Conservation (phyloP, 352 stramenopile species). For the Pythium chondricola region DNA sequence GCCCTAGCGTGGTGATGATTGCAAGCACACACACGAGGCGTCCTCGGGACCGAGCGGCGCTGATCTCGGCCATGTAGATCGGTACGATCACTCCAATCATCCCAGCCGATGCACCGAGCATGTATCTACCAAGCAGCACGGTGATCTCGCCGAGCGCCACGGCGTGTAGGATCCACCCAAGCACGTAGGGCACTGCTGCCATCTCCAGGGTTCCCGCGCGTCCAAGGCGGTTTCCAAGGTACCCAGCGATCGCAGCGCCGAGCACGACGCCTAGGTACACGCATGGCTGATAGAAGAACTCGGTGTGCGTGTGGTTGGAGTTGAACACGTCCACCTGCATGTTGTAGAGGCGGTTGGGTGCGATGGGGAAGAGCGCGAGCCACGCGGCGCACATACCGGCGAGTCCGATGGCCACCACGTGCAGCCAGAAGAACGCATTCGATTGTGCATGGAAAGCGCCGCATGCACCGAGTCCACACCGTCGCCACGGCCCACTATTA, state of each 20-base stretch:
- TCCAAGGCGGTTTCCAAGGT: conserved; percentile 55
- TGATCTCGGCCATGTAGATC: conserved; percentile 70
- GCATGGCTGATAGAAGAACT: conserved; percentile 67
- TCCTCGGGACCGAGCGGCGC: conserved; percentile 46
- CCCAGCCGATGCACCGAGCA: conserved; percentile 44
- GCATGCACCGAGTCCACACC: neutral
- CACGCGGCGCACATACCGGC: conserved; percentile 43
- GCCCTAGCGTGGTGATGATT: conserved; percentile 30
- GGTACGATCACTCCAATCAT: conserved; percentile 61
- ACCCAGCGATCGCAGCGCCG: conserved; percentile 47
- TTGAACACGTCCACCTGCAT: conserved; percentile 82
- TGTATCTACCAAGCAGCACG: conserved; percentile 55
- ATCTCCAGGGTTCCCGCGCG: conserved; percentile 69
- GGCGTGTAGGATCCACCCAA: conserved; percentile 67
- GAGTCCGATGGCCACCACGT: conserved; percentile 40
- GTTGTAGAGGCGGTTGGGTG: conserved; percentile 66
- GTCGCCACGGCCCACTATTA: neutral
- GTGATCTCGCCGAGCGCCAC: conserved; percentile 62
- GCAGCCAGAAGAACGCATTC: conserved; percentile 57
- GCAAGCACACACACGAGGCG: conserved; percentile 41
- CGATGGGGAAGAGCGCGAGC: conserved; percentile 66
- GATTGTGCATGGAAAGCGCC: conserved; percentile 14
- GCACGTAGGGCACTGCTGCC: conserved; percentile 57
- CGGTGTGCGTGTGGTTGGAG: conserved; percentile 55
- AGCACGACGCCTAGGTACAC: conserved; percentile 58